Base-by-base conservation (phyloP, 768 basidiomycete species). In the Russula sp. region DNA sequence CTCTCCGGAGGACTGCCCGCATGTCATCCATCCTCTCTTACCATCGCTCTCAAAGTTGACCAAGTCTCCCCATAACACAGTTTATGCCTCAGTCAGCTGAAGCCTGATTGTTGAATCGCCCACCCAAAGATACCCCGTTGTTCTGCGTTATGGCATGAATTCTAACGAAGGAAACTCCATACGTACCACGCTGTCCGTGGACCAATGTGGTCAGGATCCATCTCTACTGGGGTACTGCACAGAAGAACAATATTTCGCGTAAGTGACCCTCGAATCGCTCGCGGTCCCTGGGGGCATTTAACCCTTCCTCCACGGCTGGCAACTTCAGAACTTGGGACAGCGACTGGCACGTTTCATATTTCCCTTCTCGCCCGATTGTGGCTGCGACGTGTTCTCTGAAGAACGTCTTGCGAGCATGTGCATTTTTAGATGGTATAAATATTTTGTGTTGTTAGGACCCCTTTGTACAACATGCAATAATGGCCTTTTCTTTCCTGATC, bases 1-100 rank as follows among this genome's bases (percentile, higher is more conserved):
- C 79, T 22, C 83, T 82, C 59, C 80, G 82, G 52, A 77, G 76
- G 63, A 79, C 78, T 22, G 76, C 76, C 55, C 69, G 73, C 50
- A 63, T 67, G 4, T 2, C 22, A 27, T 27, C 83, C 84, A 0
- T 73, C 68, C 27, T 77, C 80, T 44, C 77, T 92, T 70, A 75
- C 92, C 57, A 78, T 92, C 59, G 79, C 64, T 47, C 45, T 66
- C 20, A 10, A 55, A 47, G 31, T 57, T 37, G n/a, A n/a, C n/a
- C n/a, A n/a, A n/a, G n/a, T n/a, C 34, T 42, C 42, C 39, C 49
- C 62, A 56, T 65, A 57, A 47, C 61, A 35, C 39, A 11, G 4
- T 35, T 16, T 39, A 48, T 35, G n/a, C 52, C 55, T 37, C 20
- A 20, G 13, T 39, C 32, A 39, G 18, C 14, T 13, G 22, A 27